phyloP scores from a whole-genome alignment of 78 protist species.

The Dictyostelium brefeldianum region DNA sequence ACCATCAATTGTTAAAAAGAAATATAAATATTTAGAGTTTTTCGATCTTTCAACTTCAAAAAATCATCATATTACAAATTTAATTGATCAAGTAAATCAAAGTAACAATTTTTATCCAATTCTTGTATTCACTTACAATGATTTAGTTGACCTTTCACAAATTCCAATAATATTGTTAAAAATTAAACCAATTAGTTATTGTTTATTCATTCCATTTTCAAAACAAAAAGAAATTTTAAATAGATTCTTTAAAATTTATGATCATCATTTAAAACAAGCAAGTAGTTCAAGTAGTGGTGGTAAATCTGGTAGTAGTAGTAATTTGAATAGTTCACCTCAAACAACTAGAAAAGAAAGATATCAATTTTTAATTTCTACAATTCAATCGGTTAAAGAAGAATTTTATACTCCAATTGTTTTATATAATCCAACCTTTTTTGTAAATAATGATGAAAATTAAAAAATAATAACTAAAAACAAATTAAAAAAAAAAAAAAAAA shows the following conservation, averaged over 20 bases:
- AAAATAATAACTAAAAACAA: not conserved
- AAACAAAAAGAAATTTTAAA: constrained; percentile 77
- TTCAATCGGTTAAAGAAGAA: constrained; percentile 62
- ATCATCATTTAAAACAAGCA: constrained; percentile 36
- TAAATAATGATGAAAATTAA: constrained; percentile 42
- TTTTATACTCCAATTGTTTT: constrained; percentile 60
- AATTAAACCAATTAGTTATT: constrained; percentile 59
- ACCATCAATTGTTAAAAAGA: constrained; percentile 38
- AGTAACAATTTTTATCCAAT: constrained; percentile 33
- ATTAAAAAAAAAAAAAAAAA: not conserved
- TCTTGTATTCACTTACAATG: constrained; percentile 56
- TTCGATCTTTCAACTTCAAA: constrained; percentile 36
- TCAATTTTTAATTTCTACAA: constrained; percentile 57
- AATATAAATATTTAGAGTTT: constrained; percentile 65
- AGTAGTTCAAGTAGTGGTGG: not conserved
- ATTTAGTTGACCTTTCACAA: constrained; percentile 64
- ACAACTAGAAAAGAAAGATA: constrained; percentile 56
- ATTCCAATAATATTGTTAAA: constrained; percentile 27
- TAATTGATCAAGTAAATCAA: constrained; percentile 22
- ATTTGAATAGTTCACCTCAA: not conserved
- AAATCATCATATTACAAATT: not conserved
- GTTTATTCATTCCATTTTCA: constrained; percentile 55
- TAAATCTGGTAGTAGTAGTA: not conserved
- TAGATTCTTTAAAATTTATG: constrained; percentile 57
- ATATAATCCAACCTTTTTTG: constrained; percentile 70